Conservation (phyloP, 768 basidiomycete species). For the Pholiota microspora region DNA sequence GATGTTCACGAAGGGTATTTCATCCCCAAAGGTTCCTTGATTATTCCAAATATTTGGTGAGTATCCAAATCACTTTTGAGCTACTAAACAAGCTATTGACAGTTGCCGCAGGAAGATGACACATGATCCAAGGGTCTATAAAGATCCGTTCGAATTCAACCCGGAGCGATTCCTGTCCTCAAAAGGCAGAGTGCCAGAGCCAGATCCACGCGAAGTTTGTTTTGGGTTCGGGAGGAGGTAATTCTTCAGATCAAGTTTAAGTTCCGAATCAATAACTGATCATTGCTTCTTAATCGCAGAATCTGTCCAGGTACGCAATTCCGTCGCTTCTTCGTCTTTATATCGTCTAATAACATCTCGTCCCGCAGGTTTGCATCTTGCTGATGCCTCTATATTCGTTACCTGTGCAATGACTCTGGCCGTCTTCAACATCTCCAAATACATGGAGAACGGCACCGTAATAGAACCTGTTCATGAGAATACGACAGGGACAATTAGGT, state of each 20-base stretch:
- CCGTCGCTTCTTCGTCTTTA: slow-evolving; percentile 1
- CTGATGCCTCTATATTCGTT: slow-evolving; percentile 53
- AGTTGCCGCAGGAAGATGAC: slow-evolving; percentile 40
- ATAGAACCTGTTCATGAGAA: slow-evolving; percentile 55
- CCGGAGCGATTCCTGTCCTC: slow-evolving; percentile 59
- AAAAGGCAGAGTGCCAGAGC: slow-evolving; percentile 40
- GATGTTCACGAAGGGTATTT: slow-evolving; percentile 62
- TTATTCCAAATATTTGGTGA: slow-evolving; percentile 53
- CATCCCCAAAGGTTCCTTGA: slow-evolving; percentile 56
- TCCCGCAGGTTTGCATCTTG: slow-evolving; percentile 46
- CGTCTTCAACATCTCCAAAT: slow-evolving; percentile 50
- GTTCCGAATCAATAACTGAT: slow-evolving; percentile 1
- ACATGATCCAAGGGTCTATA: slow-evolving; percentile 53
- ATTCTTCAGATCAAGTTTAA: slow-evolving; percentile 15
- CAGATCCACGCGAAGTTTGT: slow-evolving; percentile 57
- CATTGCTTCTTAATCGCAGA: slow-evolving; percentile 23
- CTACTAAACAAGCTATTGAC: slow-evolving; percentile 6
- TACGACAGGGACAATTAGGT: slow-evolving; percentile 67
- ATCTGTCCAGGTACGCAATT: slow-evolving; percentile 44
- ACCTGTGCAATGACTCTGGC: slow-evolving; percentile 51
- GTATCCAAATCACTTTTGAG: slow-evolving; percentile 5
- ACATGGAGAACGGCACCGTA: slow-evolving; percentile 39
- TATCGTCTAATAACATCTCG: slow-evolving; percentile 7
- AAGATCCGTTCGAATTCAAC: slow-evolving; percentile 52
- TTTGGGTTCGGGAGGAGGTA: slow-evolving; percentile 74